Evolutionary conservation across 1,139 yeast genomes (phyloP), one percentile per base, ranked within the genome.

Genomic region (Entelexis sorbosivorans): DNA sequence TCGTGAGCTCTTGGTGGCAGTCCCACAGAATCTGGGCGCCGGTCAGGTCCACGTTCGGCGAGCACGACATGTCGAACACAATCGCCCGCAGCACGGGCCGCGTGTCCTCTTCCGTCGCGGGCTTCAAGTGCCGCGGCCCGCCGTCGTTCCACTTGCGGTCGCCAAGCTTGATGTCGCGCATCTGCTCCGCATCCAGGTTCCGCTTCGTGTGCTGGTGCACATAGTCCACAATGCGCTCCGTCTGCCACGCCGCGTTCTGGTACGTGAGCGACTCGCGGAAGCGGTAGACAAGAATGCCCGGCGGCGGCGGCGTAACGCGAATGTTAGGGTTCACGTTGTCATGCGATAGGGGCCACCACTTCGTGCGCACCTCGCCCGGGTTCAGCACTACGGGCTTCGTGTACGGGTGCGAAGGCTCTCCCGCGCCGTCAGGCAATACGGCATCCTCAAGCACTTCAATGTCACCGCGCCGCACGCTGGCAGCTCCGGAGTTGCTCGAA

Each of bases 61-160:
- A 89, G 51, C 81, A 75, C 3, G 88, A 76, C 63, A 89, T 82
- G 67, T 88, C 96, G 59, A 87, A 75, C 59, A 87, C 93, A 19
- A 88, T 66, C 10, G 88, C 74, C 56, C 81, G 75, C 55, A 88
- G 70, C 7, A 76, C 54, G 10, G 96, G 95, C 61, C 93, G 74
- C 2, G 66, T 61, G 59, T 81, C 86, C 24, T 62, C 66, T 28
- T 45, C 53, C 39, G 59, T 59, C n/a, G 63, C 60, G 17, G 58
- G 60, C 34, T 44, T 43, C 34, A 59, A 58, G 42, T 66, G 59
- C 51, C 68, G 63, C 34, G 83, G 84, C 58, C 95, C 94, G 26
- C 88, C 89, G 61, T 87, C 93, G 64, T 88, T 88, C 95, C 96
- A 89, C 20, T 95, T 89, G 58, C 91, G 76, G 49, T 83, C 84